Percentiles rank a stretch among this genome's conserved stretches.
Evolutionary conservation across 208 protist genomes (phyloP).

Genomic region (Acanthamoeba castellanii): DNA sequence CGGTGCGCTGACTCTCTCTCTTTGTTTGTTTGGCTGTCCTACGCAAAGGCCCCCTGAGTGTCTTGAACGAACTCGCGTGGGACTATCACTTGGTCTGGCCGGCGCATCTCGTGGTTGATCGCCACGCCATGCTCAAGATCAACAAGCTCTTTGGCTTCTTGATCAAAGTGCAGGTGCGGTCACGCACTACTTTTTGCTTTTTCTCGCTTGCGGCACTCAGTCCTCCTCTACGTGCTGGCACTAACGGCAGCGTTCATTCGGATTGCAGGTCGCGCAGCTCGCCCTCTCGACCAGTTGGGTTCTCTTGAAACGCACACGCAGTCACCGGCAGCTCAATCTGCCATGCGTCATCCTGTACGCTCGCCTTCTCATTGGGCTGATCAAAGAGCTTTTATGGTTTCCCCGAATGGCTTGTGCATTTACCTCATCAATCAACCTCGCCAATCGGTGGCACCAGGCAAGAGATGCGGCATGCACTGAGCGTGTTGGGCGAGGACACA

Average conservation of each 20-base stretch:
- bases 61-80: constrained; percentile 42
- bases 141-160: constrained; percentile 36
- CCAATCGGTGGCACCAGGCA: background rate
- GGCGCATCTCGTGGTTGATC: constrained; percentile 16
- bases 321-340: background rate
- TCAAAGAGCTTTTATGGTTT: background rate
- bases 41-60: background rate
- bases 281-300: background rate
- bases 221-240: background rate
- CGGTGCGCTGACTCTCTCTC: no score
- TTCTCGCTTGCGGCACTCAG: background rate
- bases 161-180: constrained; percentile 19
- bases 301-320: background rate
- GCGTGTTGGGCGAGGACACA: constrained; percentile 21
- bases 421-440: no score
- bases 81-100: constrained; percentile 38
- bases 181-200: background rate
- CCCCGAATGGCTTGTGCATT: background rate
- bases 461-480: constrained; percentile 43
- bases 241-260: background rate
- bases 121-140: constrained; percentile 46
- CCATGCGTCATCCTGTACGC: constrained; percentile 28
- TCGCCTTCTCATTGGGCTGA: background rate
- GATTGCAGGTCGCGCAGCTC: background rate
- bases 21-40: background rate